These are phyloP conservation scores for Xylariomycetidae sp. DNA, from an alignment of 2,329 filamentous ascomycete species.

Conservation along the genomic window DNA sequence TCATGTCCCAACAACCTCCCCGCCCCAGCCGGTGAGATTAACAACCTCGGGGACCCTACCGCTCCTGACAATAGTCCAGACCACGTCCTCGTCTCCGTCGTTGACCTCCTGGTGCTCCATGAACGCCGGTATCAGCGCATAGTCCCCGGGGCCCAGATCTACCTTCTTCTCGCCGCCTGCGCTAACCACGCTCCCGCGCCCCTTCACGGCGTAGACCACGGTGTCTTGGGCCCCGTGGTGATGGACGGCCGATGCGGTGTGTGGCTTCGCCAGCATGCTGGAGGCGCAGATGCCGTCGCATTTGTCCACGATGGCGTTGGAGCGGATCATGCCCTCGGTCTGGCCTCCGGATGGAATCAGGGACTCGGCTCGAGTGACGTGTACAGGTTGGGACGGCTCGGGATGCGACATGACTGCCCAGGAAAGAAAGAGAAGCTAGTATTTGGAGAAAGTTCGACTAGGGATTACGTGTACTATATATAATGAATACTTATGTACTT, in stretches of 20 bases:
- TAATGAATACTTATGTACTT: too few species aligned
- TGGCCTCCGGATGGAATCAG: constrained; percentile 39
- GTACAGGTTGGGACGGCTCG: constrained; percentile 26
- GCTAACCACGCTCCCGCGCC: constrained; percentile 44
- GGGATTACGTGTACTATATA: too few species aligned
- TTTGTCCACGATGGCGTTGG: constrained; percentile 41
- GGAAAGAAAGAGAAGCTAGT: too few species aligned
- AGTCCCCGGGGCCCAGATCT: constrained; percentile 46
- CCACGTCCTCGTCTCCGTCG: constrained; percentile 47
- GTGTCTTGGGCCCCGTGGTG: constrained; percentile 52
- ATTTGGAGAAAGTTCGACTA: too few species aligned
- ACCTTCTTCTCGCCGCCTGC: constrained; percentile 42
- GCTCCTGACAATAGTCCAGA: constrained; percentile 48
- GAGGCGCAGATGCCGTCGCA: constrained; percentile 45
- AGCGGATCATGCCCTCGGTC: constrained; percentile 47
- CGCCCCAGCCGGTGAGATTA: constrained; percentile 44
- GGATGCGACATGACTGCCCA: constrained; percentile 21
- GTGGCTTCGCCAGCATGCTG: constrained; percentile 43
- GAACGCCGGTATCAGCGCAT: constrained; percentile 48
- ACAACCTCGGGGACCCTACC: constrained; percentile 42
- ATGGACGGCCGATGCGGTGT: constrained; percentile 42
- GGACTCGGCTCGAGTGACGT: constrained; percentile 28
- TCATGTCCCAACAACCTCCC: too few species aligned
- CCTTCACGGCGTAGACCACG: constrained; percentile 45
- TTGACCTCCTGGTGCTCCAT: constrained; percentile 54